Evolutionary conservation across 176 grass and related monocot genomes (phyloP), one percentile per base, ranked within the genome.

Genomic region (Bothriochloa decipiens): DNA sequence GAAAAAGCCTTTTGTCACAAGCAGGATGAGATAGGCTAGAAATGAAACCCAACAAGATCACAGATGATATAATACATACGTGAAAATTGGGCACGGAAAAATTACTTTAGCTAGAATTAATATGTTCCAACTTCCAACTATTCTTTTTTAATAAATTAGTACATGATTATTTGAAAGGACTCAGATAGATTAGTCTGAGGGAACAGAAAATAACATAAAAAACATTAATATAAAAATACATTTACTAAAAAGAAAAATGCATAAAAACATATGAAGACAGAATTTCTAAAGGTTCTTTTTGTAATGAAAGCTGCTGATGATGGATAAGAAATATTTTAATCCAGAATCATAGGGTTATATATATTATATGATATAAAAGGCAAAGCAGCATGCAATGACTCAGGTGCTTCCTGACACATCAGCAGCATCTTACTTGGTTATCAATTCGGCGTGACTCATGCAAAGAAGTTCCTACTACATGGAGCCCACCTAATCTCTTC

Each of bases 371-470:
- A 76, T 33, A 76, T 14, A 81, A 78, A 80, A 58, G 70, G 23
- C 16, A 62, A 80, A 75, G 40, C 50, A 81, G 41, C 41, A 72
- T 36, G 68, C 55, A 43, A 35, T 22, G 26, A 33, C 52, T 35
- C 26, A 82, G 43, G 2, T 55, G 76, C 26, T 72, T 72, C 35
- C 3, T 76, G 61, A 10, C 65, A 78, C 27, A 68, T 81, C 52
- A 84, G 28, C 12, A 80, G 35, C 67, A 87, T 90, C 80, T 91
- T 91, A 94, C 93, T 83, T 98, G 96, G 83, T 98, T 98, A 93
- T 98, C 96, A 80, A 98, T 98, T 78, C 91, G 85, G 72, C 96
- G 89, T 16, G 96, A 98, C 71, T 98, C 96, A 80, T 98, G 96
- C 74, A 98, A 88, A 84, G 96, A 93, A 64, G 96, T 98, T 70